These are phyloP conservation scores for Soucietia sequanensis DNA, from an alignment of 805 yeast genomes.

Conservation along the genomic window DNA sequence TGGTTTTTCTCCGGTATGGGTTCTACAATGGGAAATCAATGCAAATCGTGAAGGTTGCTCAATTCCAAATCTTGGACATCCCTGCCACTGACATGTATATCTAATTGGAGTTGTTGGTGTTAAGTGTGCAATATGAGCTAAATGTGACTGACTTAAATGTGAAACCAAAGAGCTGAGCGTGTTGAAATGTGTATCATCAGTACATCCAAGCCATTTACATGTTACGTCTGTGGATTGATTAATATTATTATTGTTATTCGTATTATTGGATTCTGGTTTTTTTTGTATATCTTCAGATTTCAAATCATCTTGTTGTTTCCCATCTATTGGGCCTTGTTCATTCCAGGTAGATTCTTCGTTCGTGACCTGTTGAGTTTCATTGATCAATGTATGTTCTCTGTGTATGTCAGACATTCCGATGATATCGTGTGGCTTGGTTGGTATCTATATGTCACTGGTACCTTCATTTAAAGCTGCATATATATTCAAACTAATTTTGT, in stretches of 20 bases:
- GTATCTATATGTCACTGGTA: too few relatives aligned
- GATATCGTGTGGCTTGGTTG: too few relatives aligned
- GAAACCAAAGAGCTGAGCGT: constrained; percentile 26
- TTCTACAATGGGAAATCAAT: constrained; percentile 58
- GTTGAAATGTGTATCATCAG: constrained; percentile 10
- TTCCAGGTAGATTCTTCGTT: too few relatives aligned
- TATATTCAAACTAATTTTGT: too few relatives aligned
- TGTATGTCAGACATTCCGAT: too few relatives aligned
- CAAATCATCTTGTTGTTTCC: not conserved
- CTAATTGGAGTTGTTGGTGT: constrained; percentile 25
- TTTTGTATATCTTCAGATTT: constrained; percentile 1
- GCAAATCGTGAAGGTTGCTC: constrained; percentile 56
- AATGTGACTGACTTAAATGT: constrained; percentile 31
- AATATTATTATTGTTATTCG: not conserved
- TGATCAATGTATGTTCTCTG: too few relatives aligned
- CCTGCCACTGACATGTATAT: constrained; percentile 61
- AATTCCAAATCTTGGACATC: constrained; percentile 52
- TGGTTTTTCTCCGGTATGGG: constrained; percentile 68
- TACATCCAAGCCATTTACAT: constrained; percentile 37
- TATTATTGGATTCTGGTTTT: not conserved
- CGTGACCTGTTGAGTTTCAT: too few relatives aligned
- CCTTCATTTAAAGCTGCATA: too few relatives aligned
- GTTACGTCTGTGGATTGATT: constrained; percentile 1
- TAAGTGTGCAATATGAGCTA: constrained; percentile 19
- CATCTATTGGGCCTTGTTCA: too few relatives aligned